Evolutionary conservation across 768 basidiomycete species (phyloP).

Genomic region (Hygrophorus russula): DNA sequence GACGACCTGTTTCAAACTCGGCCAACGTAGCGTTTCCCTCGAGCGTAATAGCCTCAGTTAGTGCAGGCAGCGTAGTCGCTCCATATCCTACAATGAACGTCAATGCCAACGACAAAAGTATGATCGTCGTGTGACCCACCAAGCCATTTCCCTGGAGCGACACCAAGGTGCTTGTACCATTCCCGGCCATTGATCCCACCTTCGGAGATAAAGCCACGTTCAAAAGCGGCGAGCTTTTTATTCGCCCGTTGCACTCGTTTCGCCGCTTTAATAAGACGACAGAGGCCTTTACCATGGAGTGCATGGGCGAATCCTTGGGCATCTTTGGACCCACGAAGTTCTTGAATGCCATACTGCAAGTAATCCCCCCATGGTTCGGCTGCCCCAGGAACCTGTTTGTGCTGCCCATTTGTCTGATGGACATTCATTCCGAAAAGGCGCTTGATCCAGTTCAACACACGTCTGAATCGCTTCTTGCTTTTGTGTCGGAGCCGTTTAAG

Average conservation of each 20-base stretch:
- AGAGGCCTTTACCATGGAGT: constrained; percentile 7
- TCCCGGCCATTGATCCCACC: constrained; percentile 70
- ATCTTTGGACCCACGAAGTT: no score
- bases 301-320: neutral
- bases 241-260: constrained; percentile 51
- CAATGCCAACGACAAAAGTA: constrained; percentile 1
- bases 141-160: constrained; percentile 81
- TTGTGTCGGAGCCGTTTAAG: constrained; percentile 24
- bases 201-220: constrained; percentile 71
- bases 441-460: constrained; percentile 24
- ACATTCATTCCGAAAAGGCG: constrained; percentile 26
- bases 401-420: neutral
- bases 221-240: constrained; percentile 57
- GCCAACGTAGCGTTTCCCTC: constrained; percentile 57
- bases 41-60: constrained; percentile 66
- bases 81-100: constrained; percentile 48
- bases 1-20: constrained; percentile 45
- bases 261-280: constrained; percentile 42
- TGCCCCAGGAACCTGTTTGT: neutral
- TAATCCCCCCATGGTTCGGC: neutral
- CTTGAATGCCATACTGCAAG: neutral
- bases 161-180: constrained; percentile 81
- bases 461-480: constrained; percentile 13
- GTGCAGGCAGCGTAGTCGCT: constrained; percentile 72
- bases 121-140: constrained; percentile 29